A percentile compares a stretch with the other conserved stretches of the same genome.
Conservation (phyloP, 2,329 filamentous ascomycete species). For the Camillea tinctor region DNA sequence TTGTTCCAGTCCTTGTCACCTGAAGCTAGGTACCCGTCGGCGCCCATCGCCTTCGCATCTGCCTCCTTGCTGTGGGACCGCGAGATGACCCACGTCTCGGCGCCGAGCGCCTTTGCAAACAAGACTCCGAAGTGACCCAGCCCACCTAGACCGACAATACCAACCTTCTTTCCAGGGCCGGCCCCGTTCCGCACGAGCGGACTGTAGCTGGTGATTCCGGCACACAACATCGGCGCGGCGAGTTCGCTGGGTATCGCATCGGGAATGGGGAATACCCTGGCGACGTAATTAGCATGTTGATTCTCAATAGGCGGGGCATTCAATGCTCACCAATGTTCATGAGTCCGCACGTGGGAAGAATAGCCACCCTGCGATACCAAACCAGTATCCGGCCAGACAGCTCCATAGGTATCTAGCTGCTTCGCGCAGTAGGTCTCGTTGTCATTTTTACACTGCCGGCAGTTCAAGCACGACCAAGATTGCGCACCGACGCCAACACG, state of each 20-base stretch:
- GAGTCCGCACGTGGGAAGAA: constrained; percentile 64
- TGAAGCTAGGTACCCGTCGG: constrained; percentile 59
- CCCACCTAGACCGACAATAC: constrained; percentile 70
- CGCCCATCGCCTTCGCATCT: constrained; percentile 58
- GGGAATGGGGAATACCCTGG: constrained; percentile 69
- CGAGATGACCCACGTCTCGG: constrained; percentile 62
- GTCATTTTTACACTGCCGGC: constrained; percentile 62
- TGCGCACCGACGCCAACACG: constrained; percentile 70
- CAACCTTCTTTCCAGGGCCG: constrained; percentile 77
- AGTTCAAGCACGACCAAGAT: constrained; percentile 62
- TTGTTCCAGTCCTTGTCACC: constrained; percentile 57
- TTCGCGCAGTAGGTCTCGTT: constrained; percentile 69
- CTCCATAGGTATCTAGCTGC: constrained; percentile 59
- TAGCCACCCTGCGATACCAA: constrained; percentile 63
- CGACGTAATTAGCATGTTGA: constrained; percentile 4
- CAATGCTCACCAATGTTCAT: constrained; percentile 65
- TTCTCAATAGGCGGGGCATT: background rate
- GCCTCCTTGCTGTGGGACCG: constrained; percentile 59
- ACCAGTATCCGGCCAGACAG: constrained; percentile 56
- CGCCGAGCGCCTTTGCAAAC: constrained; percentile 66
- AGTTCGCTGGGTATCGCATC: constrained; percentile 61
- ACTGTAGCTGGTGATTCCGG: constrained; percentile 76
- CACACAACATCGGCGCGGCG: constrained; percentile 81
- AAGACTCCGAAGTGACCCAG: constrained; percentile 70
- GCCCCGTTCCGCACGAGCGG: constrained; percentile 74